Evolutionary conservation across 2,329 filamentous ascomycete genomes (phyloP).

Genomic region (Emydomyces testavorans): DNA sequence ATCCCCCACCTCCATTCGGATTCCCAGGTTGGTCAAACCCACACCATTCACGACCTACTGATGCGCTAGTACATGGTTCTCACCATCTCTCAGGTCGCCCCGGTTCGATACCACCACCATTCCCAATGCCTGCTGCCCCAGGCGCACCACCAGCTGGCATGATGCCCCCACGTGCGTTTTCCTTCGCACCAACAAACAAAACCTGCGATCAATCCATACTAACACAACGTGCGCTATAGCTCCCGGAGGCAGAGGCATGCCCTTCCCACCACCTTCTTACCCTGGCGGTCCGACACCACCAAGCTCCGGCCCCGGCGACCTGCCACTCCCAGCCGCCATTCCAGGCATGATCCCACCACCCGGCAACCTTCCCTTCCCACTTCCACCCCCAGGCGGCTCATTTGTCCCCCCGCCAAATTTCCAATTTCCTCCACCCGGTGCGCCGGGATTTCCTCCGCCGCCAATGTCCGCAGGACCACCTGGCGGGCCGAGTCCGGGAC

Average conservation of each 20-base stretch:
- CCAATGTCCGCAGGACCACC: constrained; percentile 19
- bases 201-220: neutral
- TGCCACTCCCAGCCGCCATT: constrained; percentile 1
- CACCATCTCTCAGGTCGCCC: constrained; percentile 23
- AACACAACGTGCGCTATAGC: constrained; percentile 29
- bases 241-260: constrained; percentile 44
- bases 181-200: neutral
- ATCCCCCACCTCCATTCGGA: constrained; percentile 45
- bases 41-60: neutral
- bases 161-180: constrained; percentile 45
- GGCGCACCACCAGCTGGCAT: constrained; percentile 29
- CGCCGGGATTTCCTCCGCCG: constrained; percentile 23
- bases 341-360: constrained; percentile 10
- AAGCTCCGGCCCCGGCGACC: constrained; percentile 8
- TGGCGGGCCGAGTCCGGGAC: constrained; percentile 21
- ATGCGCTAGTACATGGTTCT: neutral
- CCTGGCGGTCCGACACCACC: constrained; percentile 27
- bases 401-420: constrained; percentile 41
- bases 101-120: constrained; percentile 44
- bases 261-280: constrained; percentile 42
- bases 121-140: constrained; percentile 40
- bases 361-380: constrained; percentile 30
- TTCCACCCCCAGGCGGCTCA: constrained; percentile 17
- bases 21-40: constrained; percentile 46
- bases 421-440: constrained; percentile 34